Evolutionary conservation across 768 basidiomycete genomes (phyloP).

Genomic region (Dacryopinax spathularia): DNA sequence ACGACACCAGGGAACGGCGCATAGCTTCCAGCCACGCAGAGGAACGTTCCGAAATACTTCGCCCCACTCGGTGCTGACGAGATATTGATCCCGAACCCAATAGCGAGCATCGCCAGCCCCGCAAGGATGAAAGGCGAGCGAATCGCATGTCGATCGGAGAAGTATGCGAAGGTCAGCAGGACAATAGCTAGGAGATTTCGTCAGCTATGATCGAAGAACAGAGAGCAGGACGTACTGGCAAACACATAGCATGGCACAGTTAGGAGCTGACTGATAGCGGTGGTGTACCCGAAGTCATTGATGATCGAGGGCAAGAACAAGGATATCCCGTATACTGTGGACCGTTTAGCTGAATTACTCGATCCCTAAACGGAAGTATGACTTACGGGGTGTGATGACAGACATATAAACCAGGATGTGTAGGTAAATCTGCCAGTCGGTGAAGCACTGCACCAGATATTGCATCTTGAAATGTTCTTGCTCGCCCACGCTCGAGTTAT

Average conservation of each 20-base stretch:
- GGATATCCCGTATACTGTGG: constrained; percentile 51
- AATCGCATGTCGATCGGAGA: constrained; percentile 41
- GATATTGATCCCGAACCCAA: constrained; percentile 54
- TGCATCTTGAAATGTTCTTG: constrained; percentile 44
- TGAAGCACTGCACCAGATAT: constrained; percentile 39
- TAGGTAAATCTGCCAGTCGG: constrained; percentile 54
- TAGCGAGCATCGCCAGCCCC: constrained; percentile 35
- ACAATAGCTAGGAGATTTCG: constrained; percentile 32
- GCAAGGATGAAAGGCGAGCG: constrained; percentile 47
- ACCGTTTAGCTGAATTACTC: not conserved
- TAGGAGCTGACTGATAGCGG: constrained; percentile 46
- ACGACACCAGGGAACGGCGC: constrained; percentile 45
- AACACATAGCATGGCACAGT: constrained; percentile 54
- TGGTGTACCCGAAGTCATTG: constrained; percentile 41
- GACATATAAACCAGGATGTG: constrained; percentile 48
- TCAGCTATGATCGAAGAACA: not conserved
- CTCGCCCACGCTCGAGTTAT: constrained; percentile 43
- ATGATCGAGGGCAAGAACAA: constrained; percentile 61
- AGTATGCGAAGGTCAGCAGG: constrained; percentile 38
- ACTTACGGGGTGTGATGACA: constrained; percentile 44
- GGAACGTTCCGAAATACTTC: constrained; percentile 58
- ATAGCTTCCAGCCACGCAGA: constrained; percentile 51
- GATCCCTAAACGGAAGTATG: not conserved
- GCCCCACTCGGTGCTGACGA: constrained; percentile 36
- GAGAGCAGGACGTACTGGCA: constrained; percentile 34